A percentile compares a stretch with the other conserved stretches of the same genome.
Conservation (phyloP, 805 yeast species). For the Candida andamanensis region DNA sequence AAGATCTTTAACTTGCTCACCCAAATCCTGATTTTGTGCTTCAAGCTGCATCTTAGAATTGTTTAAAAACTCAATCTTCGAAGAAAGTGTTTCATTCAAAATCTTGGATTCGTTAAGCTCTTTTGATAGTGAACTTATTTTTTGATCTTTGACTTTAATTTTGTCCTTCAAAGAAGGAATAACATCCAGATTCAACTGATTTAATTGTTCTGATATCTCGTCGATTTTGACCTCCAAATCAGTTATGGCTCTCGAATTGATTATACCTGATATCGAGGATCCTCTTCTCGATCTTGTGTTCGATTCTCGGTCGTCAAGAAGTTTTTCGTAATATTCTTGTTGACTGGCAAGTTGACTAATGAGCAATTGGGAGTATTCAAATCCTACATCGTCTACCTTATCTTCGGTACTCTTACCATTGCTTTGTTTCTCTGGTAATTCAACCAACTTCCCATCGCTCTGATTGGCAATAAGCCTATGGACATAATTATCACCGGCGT, state of each 20-base stretch:
- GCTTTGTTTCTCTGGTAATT: constrained; percentile 43
- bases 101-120: constrained; percentile 29
- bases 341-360: constrained; percentile 82
- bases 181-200: constrained; percentile 20
- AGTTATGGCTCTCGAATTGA: constrained; percentile 7
- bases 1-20: constrained; percentile 66
- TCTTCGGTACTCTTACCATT: constrained; percentile 11
- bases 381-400: constrained; percentile 54
- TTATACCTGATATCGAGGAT: constrained; percentile 11
- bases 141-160: constrained; percentile 25
- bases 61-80: constrained; percentile 31
- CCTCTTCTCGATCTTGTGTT: constrained; percentile 14
- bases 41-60: constrained; percentile 23
- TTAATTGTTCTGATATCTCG: constrained; percentile 20
- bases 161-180: constrained; percentile 32
- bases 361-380: constrained; percentile 76
- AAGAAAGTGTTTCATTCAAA: constrained; percentile 35
- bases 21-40: constrained; percentile 42
- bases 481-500: constrained; percentile 85
- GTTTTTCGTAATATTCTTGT: constrained; percentile 69
- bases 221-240: constrained; percentile 27
- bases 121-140: constrained; percentile 21
- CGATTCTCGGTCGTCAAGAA: constrained; percentile 19
- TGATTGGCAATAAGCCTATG: constrained; percentile 82
- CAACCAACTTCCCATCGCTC: constrained; percentile 85